Evolutionary conservation across 306 rosid genomes (phyloP), one percentile per base, ranked within the genome.

Genomic region (Castanea crenata): DNA sequence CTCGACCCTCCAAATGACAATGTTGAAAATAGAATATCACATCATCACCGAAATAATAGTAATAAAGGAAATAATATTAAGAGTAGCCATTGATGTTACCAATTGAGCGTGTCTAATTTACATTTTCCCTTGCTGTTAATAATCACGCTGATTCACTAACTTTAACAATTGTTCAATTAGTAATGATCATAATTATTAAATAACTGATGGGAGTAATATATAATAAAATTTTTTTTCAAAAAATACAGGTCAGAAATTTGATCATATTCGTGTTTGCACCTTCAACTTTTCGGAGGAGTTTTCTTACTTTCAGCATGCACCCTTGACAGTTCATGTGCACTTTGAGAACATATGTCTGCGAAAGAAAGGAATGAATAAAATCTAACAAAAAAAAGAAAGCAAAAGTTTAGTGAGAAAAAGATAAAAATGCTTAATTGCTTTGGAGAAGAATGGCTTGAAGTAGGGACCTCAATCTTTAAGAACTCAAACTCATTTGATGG

Each of bases 301-400:
- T 87, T 82, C 68, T 81, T 8, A 84, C 89, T 88, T 75, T 88
- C 55, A 71, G 74, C 23, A 62, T 73, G 80, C 92, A 88, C n/a
- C 97, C 94, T 79, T 83, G 78, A 76, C 91, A 88, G 75, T 90
- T 82, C 13, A 92, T 75, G 81, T 86, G 88, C 65, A 88, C 90
- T 79, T 88, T 88, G 73, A 91, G 89, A 76, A 80, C 71, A 73
- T 52, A 77, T 8, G 71, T 89, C 89, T 88, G 88, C 16, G 18
- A 34, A 80, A 11, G 51, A 55, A 59, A 41, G 27, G 19, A 29
- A 38, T 1, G n/a, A 64, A 49, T 6, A 13, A 59, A 58, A 8
- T 35, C 10, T 49, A 14, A 34, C 54, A 20, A 13, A 29, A 55
- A 55, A 55, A 55, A 8, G 51, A n/a, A 74, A 74, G 19, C 21